Evolutionary conservation across 1,284 basidiomycete genomes (phyloP).

Genomic region (Bjerkandera adusta): DNA sequence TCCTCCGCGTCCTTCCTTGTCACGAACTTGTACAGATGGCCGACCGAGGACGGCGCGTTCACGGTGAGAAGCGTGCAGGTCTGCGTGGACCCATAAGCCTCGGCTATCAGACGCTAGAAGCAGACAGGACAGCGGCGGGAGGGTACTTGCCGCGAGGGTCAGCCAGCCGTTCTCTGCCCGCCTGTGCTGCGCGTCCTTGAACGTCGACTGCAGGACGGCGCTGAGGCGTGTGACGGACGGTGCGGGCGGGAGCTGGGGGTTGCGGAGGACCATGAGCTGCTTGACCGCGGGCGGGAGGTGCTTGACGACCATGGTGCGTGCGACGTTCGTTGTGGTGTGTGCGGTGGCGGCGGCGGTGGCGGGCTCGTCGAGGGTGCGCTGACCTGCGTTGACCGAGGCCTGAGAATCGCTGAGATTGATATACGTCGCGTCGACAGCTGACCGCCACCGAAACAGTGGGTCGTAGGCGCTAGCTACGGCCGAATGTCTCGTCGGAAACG

Average conservation of each 20-base stretch:
- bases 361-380: no score
- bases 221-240: constrained; percentile 57
- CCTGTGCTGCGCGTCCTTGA: constrained; percentile 57
- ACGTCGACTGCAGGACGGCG: constrained; percentile 55
- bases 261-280: constrained; percentile 69
- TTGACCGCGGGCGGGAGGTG: constrained; percentile 58
- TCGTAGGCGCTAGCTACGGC: no score
- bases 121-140: background rate
- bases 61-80: constrained; percentile 82
- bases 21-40: constrained; percentile 77
- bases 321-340: constrained; percentile 3
- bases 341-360: no score
- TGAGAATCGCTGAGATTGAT: no score
- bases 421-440: no score
- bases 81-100: constrained; percentile 35
- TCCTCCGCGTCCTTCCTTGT: constrained; percentile 50
- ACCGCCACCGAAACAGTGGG: no score
- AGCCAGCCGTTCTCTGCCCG: constrained; percentile 81
- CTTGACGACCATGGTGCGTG: constrained; percentile 37
- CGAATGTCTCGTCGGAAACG: no score
- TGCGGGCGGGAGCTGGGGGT: constrained; percentile 58
- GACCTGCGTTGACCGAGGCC: no score
- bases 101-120: constrained; percentile 2
- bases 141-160: constrained; percentile 66
- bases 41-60: constrained; percentile 80